Percentiles rank a stretch among this genome's conserved stretches.
Evolutionary conservation across 2,329 filamentous ascomycete genomes (phyloP).

Genomic region (Monilinia polystroma): DNA sequence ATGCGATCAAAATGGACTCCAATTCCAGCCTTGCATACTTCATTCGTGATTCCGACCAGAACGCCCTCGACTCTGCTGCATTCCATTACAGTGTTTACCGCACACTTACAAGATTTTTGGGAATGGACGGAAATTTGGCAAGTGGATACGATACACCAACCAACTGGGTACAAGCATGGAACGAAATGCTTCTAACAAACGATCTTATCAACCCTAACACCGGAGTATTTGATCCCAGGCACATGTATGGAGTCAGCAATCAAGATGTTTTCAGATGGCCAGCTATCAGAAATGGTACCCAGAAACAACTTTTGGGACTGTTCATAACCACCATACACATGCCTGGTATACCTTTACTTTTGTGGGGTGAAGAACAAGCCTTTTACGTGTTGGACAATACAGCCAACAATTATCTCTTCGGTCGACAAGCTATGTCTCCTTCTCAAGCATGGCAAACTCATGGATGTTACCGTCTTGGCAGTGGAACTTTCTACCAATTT

Average conservation of each 20-base stretch:
- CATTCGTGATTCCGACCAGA: conserved; percentile 51
- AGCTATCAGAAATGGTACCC: conserved; percentile 54
- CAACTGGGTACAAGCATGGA: conserved; percentile 55
- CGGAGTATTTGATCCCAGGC: conserved; percentile 60
- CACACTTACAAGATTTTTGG: conserved; percentile 59
- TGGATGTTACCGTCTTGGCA: conserved; percentile 59
- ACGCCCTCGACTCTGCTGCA: conserved; percentile 58
- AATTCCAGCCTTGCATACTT: conserved; percentile 47
- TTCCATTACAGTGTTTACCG: conserved; percentile 66
- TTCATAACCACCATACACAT: conserved; percentile 60
- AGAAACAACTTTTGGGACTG: conserved; percentile 56
- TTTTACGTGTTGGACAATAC: conserved; percentile 65
- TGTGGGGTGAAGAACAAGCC: conserved; percentile 66
- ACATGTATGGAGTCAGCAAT: conserved; percentile 64
- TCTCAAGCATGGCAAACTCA: conserved; percentile 63
- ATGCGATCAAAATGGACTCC: conserved; percentile 51
- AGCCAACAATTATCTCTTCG: conserved; percentile 63
- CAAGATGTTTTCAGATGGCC: conserved; percentile 68
- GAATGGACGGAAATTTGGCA: conserved; percentile 54
- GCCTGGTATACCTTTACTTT: conserved; percentile 58
- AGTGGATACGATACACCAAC: conserved; percentile 53
- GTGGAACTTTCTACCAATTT: conserved; percentile 57
- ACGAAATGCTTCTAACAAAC: conserved; percentile 56
- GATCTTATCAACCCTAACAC: conserved; percentile 61
- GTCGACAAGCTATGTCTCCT: conserved; percentile 61